Conservation (phyloP, 768 basidiomycete genomes). For the Lentinula guzmanii region DNA sequence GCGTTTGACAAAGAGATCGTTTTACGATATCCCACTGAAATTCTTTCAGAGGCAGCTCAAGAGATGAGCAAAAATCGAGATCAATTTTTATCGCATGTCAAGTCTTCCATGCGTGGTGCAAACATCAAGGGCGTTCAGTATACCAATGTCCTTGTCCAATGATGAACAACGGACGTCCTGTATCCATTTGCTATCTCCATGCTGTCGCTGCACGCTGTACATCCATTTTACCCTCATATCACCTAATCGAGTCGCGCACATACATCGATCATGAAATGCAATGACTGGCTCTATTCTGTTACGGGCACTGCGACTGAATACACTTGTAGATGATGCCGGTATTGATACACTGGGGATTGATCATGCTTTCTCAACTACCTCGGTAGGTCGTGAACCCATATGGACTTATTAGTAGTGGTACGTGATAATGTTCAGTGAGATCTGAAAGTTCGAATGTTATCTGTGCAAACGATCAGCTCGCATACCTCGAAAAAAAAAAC, state of each 20-base stretch:
- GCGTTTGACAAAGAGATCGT: slow-evolving; percentile 14
- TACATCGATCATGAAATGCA: slow-evolving; percentile 15
- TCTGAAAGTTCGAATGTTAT: slow-evolving; percentile 72
- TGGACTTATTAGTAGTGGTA: slow-evolving; percentile 88
- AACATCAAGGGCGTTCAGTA: slow-evolving; percentile 75
- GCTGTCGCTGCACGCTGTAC: background rate
- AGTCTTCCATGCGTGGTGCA: slow-evolving; percentile 79
- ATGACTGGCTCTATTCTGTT: background rate
- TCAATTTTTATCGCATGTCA: slow-evolving; percentile 80
- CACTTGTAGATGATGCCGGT: slow-evolving; percentile 1
- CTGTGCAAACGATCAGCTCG: slow-evolving; percentile 27
- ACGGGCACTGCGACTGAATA: slow-evolving; percentile 1
- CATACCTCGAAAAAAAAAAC: background rate
- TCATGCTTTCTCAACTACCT: slow-evolving; percentile 54
- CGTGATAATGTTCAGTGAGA: slow-evolving; percentile 81
- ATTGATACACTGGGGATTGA: background rate
- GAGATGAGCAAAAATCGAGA: slow-evolving; percentile 89
- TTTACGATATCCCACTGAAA: background rate
- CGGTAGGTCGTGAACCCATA: slow-evolving; percentile 90
- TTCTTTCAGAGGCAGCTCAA: slow-evolving; percentile 79
- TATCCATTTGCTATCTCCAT: slow-evolving; percentile 9
- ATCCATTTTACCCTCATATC: background rate
- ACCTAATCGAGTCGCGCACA: background rate
- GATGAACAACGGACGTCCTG: slow-evolving; percentile 2
- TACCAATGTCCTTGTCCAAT: slow-evolving; percentile 59